Percentiles rank a stretch among this genome's conserved stretches.
These are phyloP conservation scores for Populus alba DNA, from an alignment of 345 rosid species.

Conservation along the genomic window DNA sequence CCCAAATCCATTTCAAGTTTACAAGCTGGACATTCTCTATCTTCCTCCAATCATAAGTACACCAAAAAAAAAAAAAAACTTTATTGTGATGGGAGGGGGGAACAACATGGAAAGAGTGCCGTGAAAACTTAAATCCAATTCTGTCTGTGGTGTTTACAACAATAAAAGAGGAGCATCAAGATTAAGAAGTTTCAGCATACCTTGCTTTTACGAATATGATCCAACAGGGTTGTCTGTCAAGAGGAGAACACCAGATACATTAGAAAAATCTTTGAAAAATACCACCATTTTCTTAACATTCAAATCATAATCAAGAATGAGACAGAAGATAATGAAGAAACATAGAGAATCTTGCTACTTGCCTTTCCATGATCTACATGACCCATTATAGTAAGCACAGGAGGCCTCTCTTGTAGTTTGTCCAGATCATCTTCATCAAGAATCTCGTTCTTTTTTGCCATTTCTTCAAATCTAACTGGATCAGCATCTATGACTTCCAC, in stretches of 20 bases:
- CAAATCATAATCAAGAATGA: not conserved
- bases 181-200: constrained; percentile 41
- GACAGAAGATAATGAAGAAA: not conserved
- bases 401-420: constrained; percentile 88
- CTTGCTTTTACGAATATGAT: constrained; percentile 90
- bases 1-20: not conserved
- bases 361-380: constrained; percentile 99
- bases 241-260: constrained; percentile 24
- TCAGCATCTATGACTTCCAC: constrained; percentile 86
- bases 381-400: constrained; percentile 99
- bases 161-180: not conserved
- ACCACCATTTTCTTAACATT: not conserved
- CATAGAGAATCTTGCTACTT: constrained; percentile 4
- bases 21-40: not conserved
- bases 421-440: constrained; percentile 86
- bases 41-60: not conserved
- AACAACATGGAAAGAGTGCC: not conserved
- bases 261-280: constrained; percentile 25
- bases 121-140: not conserved
- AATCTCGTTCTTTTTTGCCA: constrained; percentile 83
- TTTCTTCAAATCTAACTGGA: constrained; percentile 71
- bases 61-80: not conserved
- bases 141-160: constrained; percentile 1
- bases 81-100: not conserved
- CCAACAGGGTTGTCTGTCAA: constrained; percentile 94